These are phyloP conservation scores for Allomyces javanicus DNA, from an alignment of 192 early-diverging fungal species.

Conservation along the genomic window DNA sequence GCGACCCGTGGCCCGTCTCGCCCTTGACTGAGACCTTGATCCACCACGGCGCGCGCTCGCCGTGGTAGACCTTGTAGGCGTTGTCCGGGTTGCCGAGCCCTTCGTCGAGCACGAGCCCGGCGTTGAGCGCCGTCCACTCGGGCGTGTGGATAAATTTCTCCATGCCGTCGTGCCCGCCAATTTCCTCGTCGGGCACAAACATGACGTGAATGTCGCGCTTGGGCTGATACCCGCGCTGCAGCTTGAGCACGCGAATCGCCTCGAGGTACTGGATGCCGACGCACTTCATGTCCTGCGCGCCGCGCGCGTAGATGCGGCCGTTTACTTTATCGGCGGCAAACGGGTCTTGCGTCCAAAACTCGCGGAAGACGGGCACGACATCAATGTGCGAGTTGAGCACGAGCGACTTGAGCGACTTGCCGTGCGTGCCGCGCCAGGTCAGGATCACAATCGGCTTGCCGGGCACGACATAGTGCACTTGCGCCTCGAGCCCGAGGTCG, in stretches of 20 bases:
- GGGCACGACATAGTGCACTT: conserved; percentile 25
- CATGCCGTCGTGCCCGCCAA: conserved; percentile 69
- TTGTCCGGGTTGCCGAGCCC: conserved; percentile 51
- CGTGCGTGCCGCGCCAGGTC: conserved; percentile 37
- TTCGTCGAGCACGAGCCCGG: conserved; percentile 71
- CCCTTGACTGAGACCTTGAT: conserved; percentile 47
- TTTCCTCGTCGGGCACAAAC: conserved; percentile 72
- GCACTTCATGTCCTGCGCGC: conserved; percentile 83
- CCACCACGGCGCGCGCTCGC: conserved; percentile 74
- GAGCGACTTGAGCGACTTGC: conserved; percentile 29
- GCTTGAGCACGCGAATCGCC: conserved; percentile 44
- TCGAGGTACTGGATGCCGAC: conserved; percentile 66
- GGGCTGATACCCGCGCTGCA: conserved; percentile 23
- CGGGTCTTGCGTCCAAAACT: conserved; percentile 54
- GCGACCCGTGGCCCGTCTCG: conserved; percentile 60
- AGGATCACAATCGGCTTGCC: conserved; percentile 55
- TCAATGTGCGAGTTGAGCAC: conserved; percentile 76
- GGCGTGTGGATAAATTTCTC: conserved; percentile 34
- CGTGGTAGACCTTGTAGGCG: conserved; percentile 58
- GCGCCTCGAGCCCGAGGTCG: conserved; percentile 42
- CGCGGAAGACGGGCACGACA: conserved; percentile 68
- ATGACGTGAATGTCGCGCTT: conserved; percentile 52
- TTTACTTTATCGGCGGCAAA: conserved; percentile 49
- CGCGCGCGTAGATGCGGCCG: conserved; percentile 59
- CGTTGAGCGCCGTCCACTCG: conserved; percentile 50